Percentiles rank a stretch among this genome's conserved stretches.
phyloP scores from a whole-genome alignment of 257 asterid species.

The Solanum virginianum region DNA sequence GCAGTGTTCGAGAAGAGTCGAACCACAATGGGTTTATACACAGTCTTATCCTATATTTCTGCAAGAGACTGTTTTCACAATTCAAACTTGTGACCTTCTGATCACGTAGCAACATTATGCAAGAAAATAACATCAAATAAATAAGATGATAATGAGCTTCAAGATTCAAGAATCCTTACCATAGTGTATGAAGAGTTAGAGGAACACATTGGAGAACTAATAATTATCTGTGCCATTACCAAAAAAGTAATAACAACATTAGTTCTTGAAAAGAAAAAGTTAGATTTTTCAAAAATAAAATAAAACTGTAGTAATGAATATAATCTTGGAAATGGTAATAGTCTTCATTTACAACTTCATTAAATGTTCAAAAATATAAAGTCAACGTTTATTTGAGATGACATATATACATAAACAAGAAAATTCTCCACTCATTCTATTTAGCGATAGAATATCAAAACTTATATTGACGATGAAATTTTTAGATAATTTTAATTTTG shows the following conservation, averaged over 20 bases:
- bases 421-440: too few relatives aligned
- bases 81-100: background rate
- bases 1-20: background rate
- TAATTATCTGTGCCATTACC: background rate
- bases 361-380: background rate
- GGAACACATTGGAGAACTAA: background rate
- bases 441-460: background rate
- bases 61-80: background rate
- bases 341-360: background rate
- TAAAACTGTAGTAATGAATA: background rate
- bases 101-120: background rate
- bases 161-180: conserved; percentile 6
- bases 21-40: background rate
- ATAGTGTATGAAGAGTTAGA: conserved; percentile 4
- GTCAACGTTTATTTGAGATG: background rate
- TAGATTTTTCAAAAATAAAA: background rate
- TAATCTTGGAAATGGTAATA: background rate
- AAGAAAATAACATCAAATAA: background rate
- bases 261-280: background rate
- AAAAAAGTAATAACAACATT: background rate
- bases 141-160: background rate
- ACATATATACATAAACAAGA: background rate
- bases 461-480: background rate
- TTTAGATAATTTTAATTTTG: background rate
- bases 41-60: fast-evolving